Percentiles rank a stretch among this genome's conserved stretches.
These are phyloP conservation scores for Cadophora luteo-olivacea DNA, from an alignment of 2,329 filamentous ascomycete genomes.

Conservation along the genomic window DNA sequence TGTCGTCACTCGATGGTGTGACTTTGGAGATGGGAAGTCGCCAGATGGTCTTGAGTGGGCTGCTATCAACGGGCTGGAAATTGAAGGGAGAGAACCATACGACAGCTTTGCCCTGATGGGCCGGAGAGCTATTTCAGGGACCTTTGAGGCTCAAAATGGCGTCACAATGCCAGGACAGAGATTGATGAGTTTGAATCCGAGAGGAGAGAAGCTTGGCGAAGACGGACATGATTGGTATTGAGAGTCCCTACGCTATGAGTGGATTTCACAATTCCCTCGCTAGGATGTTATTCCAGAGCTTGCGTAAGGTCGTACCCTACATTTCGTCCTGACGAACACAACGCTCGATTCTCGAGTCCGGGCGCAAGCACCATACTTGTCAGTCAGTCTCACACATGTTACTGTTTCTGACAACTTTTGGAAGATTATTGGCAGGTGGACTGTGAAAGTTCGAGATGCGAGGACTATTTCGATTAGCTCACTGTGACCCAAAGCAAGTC, in stretches of 20 bases:
- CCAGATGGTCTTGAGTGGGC: conserved; percentile 61
- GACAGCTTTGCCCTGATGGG: conserved; percentile 61
- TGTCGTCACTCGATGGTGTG: conserved; percentile 66
- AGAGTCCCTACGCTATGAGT: conserved; percentile 26
- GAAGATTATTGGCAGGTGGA: no score
- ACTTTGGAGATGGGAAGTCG: conserved; percentile 61
- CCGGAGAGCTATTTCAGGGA: conserved; percentile 61
- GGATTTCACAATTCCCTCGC: no score
- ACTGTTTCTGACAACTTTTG: no score
- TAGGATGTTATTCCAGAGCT: no score
- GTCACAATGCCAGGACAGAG: conserved; percentile 62
- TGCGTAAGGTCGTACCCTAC: no score
- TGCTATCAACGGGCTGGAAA: conserved; percentile 55
- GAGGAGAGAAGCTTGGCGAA: conserved; percentile 58
- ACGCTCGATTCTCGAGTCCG: no score
- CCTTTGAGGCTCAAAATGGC: conserved; percentile 62
- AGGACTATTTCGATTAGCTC: no score
- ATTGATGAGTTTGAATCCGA: conserved; percentile 64
- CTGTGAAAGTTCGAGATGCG: no score
- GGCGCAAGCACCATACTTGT: no score
- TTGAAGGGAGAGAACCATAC: conserved; percentile 45
- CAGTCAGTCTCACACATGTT: no score
- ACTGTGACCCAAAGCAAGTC: no score
- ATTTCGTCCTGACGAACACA: no score
- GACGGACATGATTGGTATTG: conserved; percentile 65